Evolutionary conservation across 2,329 filamentous ascomycete species (phyloP).

Genomic region (Nemania abortiva): DNA sequence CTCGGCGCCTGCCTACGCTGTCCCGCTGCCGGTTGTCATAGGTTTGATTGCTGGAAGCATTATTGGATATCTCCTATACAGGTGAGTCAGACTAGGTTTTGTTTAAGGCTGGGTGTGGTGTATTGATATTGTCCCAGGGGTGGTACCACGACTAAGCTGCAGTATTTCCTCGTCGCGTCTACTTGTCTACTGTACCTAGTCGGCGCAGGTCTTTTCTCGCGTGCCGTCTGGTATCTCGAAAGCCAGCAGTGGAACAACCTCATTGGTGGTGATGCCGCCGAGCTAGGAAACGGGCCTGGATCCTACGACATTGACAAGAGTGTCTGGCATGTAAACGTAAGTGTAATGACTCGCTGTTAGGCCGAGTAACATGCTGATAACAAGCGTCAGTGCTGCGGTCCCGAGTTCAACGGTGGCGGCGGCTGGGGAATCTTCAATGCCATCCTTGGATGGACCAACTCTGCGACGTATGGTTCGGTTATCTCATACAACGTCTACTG

Average conservation of each 20-base stretch:
- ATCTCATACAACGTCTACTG: constrained; percentile 92
- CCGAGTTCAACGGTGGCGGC: constrained; percentile 76
- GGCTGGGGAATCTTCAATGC: constrained; percentile 92
- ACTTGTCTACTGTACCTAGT: constrained; percentile 89
- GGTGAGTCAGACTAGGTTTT: constrained; percentile 62
- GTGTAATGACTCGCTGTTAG: constrained; percentile 47
- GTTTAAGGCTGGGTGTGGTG: neutral
- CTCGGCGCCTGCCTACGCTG: constrained; percentile 77
- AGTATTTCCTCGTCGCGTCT: constrained; percentile 83
- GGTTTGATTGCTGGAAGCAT: constrained; percentile 75
- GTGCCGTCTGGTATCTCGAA: constrained; percentile 80
- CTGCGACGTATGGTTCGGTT: constrained; percentile 87
- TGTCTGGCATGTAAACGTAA: constrained; percentile 85
- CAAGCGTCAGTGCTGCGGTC: constrained; percentile 78
- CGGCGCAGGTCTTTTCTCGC: constrained; percentile 83
- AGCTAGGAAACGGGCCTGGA: constrained; percentile 71
- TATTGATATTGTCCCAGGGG: constrained; percentile 56
- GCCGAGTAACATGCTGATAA: constrained; percentile 12
- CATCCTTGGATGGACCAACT: constrained; percentile 88
- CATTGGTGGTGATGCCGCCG: constrained; percentile 68
- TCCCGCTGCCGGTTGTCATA: constrained; percentile 80
- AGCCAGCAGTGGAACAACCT: constrained; percentile 75
- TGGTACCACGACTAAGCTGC: constrained; percentile 74
- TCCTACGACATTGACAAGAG: constrained; percentile 83
- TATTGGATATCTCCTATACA: constrained; percentile 82